A percentile compares a stretch with the other conserved stretches of the same genome.
These are phyloP conservation scores for Penicillium sp. DNA, from an alignment of 2,329 filamentous ascomycete genomes.

Conservation along the genomic window DNA sequence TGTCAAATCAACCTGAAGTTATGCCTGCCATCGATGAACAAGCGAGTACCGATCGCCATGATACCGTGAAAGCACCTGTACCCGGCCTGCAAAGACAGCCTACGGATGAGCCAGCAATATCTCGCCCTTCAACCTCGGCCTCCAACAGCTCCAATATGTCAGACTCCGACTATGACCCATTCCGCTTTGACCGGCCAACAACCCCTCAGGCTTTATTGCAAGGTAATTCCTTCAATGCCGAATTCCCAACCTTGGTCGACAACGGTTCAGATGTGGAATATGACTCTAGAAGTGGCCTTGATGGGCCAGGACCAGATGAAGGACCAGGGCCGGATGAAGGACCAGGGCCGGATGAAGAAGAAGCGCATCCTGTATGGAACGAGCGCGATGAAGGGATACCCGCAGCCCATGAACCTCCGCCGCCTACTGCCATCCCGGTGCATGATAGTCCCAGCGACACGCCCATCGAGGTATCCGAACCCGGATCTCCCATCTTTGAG, in stretches of 20 bases:
- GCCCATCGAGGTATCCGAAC: slow-evolving; percentile 19
- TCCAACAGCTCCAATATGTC: slow-evolving; percentile 39
- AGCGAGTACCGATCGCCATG: slow-evolving; percentile 26
- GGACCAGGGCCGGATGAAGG: slow-evolving; percentile 55
- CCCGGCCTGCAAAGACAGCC: slow-evolving; percentile 18
- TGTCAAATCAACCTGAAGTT: slow-evolving; percentile 31
- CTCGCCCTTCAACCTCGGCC: slow-evolving; percentile 45
- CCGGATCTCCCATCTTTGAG: slow-evolving; percentile 28
- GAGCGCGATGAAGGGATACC: slow-evolving; percentile 18
- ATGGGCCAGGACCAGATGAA: slow-evolving; percentile 60
- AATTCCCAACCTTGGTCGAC: slow-evolving; percentile 50
- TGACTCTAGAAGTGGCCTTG: slow-evolving; percentile 59
- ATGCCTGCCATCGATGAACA: slow-evolving; percentile 8
- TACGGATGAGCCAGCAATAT: slow-evolving; percentile 33
- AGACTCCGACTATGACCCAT: slow-evolving; percentile 48
- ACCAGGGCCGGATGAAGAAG: slow-evolving; percentile 56
- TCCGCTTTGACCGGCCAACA: slow-evolving; percentile 44
- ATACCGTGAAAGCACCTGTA: slow-evolving; percentile 38
- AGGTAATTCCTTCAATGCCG: slow-evolving; percentile 46
- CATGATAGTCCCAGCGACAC: slow-evolving; percentile 20
- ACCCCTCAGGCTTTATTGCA: slow-evolving; percentile 28
- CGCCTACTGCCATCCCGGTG: slow-evolving; percentile 31
- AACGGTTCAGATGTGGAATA: slow-evolving; percentile 51
- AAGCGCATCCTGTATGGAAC: slow-evolving; percentile 44
- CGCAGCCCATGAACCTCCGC: slow-evolving; percentile 24